Evolutionary conservation across 805 yeast species (phyloP), one percentile per base, ranked within the genome.

Genomic region (Lachancea kluyveri): DNA sequence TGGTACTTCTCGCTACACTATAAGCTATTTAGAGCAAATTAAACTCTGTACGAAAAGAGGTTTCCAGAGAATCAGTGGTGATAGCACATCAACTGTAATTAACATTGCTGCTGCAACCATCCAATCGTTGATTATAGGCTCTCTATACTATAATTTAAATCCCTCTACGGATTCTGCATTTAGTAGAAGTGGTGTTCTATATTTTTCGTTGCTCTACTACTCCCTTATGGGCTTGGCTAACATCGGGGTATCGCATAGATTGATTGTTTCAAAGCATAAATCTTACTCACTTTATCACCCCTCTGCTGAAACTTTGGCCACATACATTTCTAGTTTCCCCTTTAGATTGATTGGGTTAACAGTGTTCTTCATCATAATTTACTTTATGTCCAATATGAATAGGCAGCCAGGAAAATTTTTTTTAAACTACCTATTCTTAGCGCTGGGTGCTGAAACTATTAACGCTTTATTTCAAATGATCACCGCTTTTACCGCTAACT

Each of bases 241-340:
- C 37, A 58, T 69, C 19, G 52, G 69, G 46, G 64, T 74, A 43
- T 68, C 60, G 13, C 64, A 71, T 26, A 67, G 81, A 42, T 71
- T 77, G 28, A 74, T 83, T 40, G 68, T 79, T 15, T 71, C 70
- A 45, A 82, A 83, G 48, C 94, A 83, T 50, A 76, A 77, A 47
- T 67, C 70, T 30, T 83, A 78, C 45, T 76, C 85, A 0, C 67
- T 82, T 36, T 84, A 79, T 52, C 75, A 77, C 36, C 87, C 88
- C 3, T 68, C 85, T 9, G 76, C 84, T 3, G 90, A 81, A 48
- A 80, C 85, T 1, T 43, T 82, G 4, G 78, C 85, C 0, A 63
- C 74, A 4, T 62, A 75, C 27, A 37, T 79, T 4, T 68, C 83
- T 3, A 79, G 74, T 30, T 54, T 82, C 37, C 88, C 90, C 3